Conservation (phyloP, 257 asterid genomes). For the Paraleonurus japonicus region DNA sequence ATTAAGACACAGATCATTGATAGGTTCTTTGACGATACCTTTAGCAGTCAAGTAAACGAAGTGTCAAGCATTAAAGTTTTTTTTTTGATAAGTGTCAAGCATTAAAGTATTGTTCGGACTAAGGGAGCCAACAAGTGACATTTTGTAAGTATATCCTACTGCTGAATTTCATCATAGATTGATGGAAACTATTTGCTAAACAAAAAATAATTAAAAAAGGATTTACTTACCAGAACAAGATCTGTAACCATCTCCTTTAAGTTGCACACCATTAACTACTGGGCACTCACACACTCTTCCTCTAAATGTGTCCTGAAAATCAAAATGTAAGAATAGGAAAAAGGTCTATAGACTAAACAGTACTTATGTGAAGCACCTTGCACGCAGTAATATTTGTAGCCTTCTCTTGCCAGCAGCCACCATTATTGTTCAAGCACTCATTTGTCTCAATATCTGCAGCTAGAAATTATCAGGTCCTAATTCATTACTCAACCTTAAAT, state of each 20-base stretch:
- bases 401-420: constrained; percentile 80
- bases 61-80: too few species aligned
- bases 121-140: not conserved
- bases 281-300: constrained; percentile 56
- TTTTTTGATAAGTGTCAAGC: too few species aligned
- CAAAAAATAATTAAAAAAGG: not conserved
- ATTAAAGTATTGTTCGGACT: too few species aligned
- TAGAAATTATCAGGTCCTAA: constrained; percentile 21
- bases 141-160: not conserved
- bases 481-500: not conserved
- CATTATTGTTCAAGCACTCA: constrained; percentile 74
- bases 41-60: too few species aligned
- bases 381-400: constrained; percentile 69
- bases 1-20: too few species aligned
- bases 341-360: not conserved
- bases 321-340: constrained; percentile 7
- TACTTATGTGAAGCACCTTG: constrained; percentile 43
- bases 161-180: not conserved
- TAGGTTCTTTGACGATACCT: too few species aligned
- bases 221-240: constrained; percentile 42
- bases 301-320: constrained; percentile 45
- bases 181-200: constrained; percentile 2
- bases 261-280: constrained; percentile 42
- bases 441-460: constrained; percentile 71
- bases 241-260: constrained; percentile 55